Evolutionary conservation across 208 protist genomes (phyloP).

Genomic region (Tritrichomonas musculus): DNA sequence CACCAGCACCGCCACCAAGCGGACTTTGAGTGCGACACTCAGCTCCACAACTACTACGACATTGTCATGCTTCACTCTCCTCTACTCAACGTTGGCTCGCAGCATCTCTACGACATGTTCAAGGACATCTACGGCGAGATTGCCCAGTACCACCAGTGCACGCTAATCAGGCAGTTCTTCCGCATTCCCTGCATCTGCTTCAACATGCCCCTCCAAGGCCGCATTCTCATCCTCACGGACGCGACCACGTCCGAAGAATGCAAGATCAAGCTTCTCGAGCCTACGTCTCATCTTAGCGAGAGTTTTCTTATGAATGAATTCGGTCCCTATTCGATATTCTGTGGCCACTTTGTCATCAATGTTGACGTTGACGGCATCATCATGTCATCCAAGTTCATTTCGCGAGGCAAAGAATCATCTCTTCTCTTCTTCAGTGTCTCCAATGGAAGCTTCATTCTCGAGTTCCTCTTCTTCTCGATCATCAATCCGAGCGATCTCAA

Average conservation of each 20-base stretch:
- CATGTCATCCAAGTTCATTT: not conserved
- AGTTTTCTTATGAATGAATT: not conserved
- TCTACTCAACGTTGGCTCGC: too few relatives aligned
- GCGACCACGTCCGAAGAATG: not conserved
- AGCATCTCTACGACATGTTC: not conserved
- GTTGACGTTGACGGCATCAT: not conserved
- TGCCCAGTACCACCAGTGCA: not conserved
- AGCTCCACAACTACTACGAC: too few relatives aligned
- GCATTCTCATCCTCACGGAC: not conserved
- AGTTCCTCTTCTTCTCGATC: not conserved
- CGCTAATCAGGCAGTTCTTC: not conserved
- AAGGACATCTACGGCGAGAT: not conserved
- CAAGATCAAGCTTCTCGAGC: not conserved
- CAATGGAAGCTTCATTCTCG: not conserved
- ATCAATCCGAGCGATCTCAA: not conserved
- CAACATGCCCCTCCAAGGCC: not conserved
- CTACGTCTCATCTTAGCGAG: not conserved
- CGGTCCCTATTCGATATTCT: not conserved
- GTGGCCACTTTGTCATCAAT: not conserved
- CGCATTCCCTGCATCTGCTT: not conserved
- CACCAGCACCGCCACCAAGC: too few relatives aligned
- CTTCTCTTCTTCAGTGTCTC: not conserved
- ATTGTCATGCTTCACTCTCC: too few relatives aligned
- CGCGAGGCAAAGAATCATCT: not conserved
- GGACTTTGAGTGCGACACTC: too few relatives aligned